A percentile compares a stretch with the other conserved stretches of the same genome.
These are phyloP conservation scores for Rosa rugosa DNA, from an alignment of 306 rosid genomes.

Conservation along the genomic window DNA sequence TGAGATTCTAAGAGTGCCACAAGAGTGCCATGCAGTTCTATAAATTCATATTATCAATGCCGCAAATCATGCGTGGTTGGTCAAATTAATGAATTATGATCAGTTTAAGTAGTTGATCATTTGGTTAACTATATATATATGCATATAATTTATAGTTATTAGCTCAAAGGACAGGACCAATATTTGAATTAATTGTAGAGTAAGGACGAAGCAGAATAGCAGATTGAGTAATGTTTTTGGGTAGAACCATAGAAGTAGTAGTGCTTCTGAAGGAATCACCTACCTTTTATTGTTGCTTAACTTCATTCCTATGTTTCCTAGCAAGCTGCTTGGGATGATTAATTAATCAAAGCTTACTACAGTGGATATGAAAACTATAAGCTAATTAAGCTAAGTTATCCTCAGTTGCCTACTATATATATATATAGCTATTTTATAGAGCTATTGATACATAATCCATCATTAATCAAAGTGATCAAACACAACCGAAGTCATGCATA, in stretches of 20 bases:
- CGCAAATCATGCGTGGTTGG: neutral
- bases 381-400: neutral
- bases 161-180: neutral
- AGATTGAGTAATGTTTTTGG: neutral
- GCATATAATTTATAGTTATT: neutral
- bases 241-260: neutral
- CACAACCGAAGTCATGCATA: neutral
- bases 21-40: neutral
- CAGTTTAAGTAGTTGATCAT: neutral
- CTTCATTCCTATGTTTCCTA: neutral
- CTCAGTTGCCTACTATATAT: neutral
- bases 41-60: neutral
- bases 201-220: neutral
- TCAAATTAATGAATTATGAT: neutral
- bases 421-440: neutral
- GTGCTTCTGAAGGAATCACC: neutral
- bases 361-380: neutral
- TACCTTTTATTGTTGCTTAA: neutral
- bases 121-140: neutral
- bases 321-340: neutral
- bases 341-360: neutral
- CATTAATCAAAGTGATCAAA: neutral
- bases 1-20: neutral
- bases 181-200: neutral
- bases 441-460: neutral